Conservation (phyloP, 1,284 basidiomycete genomes). For the Irpex lacteus region DNA sequence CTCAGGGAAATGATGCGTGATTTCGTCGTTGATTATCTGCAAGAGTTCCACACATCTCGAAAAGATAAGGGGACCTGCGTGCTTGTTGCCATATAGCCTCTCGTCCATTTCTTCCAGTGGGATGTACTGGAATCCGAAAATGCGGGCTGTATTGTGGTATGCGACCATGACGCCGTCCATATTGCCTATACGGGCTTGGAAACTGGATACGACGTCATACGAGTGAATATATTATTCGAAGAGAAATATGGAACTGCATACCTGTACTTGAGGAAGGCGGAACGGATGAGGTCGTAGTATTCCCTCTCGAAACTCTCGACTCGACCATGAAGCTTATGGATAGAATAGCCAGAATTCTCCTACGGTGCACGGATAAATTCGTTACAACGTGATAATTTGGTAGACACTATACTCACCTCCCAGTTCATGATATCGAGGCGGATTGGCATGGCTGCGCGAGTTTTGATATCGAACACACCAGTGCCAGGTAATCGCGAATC, state of each 20-base stretch:
- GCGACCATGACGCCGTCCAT: conserved; percentile 98
- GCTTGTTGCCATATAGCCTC: conserved; percentile 66
- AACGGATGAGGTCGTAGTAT: conserved; percentile 90
- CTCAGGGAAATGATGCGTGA: conserved; percentile 62
- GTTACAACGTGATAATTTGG: conserved; percentile 2
- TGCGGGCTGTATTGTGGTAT: conserved; percentile 87
- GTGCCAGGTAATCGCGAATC: conserved; percentile 83
- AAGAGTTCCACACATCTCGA: conserved; percentile 72
- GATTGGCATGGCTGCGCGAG: conserved; percentile 83
- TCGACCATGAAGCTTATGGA: conserved; percentile 59
- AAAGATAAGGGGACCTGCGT: conserved; percentile 76
- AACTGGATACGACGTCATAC: conserved; percentile 40
- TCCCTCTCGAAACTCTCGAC: conserved; percentile 84
- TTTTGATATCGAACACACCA: conserved; percentile 96
- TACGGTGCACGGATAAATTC: conserved; percentile 18
- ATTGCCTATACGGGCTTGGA: conserved; percentile 94
- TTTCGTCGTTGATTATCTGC: conserved; percentile 67
- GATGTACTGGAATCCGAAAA: conserved; percentile 96
- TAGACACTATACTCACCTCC: conserved; percentile 41
- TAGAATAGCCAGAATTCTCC: conserved; percentile 79
- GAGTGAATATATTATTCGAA: not conserved
- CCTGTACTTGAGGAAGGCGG: conserved; percentile 95
- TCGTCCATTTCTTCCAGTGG: conserved; percentile 87
- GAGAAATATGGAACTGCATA: conserved; percentile 23
- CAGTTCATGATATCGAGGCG: conserved; percentile 87